phyloP scores from a whole-genome alignment of 768 basidiomycete genomes.

The Auricularia cornea region DNA sequence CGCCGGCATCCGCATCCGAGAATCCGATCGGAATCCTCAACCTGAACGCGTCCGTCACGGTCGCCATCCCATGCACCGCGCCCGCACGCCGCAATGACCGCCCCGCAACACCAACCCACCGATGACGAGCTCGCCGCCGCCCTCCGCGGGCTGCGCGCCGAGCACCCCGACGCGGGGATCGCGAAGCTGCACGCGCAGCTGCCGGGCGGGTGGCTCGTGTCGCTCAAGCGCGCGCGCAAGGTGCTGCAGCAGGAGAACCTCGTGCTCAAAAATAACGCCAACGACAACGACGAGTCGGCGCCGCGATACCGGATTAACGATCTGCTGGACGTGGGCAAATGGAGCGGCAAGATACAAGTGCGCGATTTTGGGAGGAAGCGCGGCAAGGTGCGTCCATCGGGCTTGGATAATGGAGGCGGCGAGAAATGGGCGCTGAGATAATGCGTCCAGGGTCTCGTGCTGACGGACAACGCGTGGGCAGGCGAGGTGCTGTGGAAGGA shows the following conservation, averaged over 20 bases:
- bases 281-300: constrained; percentile 23
- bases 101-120: constrained; percentile 29
- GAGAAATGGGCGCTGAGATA: no score
- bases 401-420: no score
- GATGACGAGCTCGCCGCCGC: constrained; percentile 57
- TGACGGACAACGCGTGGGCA: constrained; percentile 52
- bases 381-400: constrained; percentile 41
- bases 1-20: no score
- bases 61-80: no score
- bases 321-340: constrained; percentile 51
- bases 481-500: constrained; percentile 82
- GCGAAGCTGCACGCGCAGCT: constrained; percentile 61
- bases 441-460: constrained; percentile 49
- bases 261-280: constrained; percentile 22
- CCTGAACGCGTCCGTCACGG: neutral
- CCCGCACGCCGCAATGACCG: no score
- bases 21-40: neutral
- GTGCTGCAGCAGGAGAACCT: constrained; percentile 55
- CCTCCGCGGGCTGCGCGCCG: constrained; percentile 44
- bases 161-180: constrained; percentile 60
- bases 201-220: constrained; percentile 62
- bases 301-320: constrained; percentile 60
- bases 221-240: constrained; percentile 75
- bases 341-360: constrained; percentile 58
- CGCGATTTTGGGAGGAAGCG: constrained; percentile 59